phyloP scores from a whole-genome alignment of 192 early-diverging fungal species.

The Coemansia sp. region DNA sequence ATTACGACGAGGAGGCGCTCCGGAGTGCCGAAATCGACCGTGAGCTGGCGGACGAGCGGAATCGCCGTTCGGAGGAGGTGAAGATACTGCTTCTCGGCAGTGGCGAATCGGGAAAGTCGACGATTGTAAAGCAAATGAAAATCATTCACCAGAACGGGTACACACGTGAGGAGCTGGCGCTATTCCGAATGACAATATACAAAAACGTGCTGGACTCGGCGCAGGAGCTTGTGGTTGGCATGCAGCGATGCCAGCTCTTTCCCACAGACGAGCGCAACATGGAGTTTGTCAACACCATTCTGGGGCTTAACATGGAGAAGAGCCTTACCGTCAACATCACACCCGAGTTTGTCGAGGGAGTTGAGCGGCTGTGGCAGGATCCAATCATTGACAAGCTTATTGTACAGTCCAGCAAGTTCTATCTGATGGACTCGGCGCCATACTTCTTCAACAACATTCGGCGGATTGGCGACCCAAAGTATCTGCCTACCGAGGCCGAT shows the following conservation, averaged over 20 bases:
- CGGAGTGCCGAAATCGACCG: constrained; percentile 61
- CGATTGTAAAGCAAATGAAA: constrained; percentile 97
- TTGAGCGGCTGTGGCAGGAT: constrained; percentile 75
- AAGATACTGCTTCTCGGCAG: constrained; percentile 67
- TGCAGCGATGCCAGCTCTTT: constrained; percentile 64
- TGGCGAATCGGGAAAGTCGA: constrained; percentile 94
- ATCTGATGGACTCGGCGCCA: constrained; percentile 88
- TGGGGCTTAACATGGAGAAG: constrained; percentile 54
- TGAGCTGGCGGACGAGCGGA: constrained; percentile 57
- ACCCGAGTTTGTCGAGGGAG: constrained; percentile 66
- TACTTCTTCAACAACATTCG: constrained; percentile 93
- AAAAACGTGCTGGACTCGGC: constrained; percentile 86
- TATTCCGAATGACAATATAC: constrained; percentile 77
- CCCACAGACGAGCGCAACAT: constrained; percentile 58
- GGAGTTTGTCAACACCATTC: constrained; percentile 39
- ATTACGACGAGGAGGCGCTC: constrained; percentile 51
- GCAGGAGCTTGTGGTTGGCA: constrained; percentile 71
- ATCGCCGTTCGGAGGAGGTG: constrained; percentile 56
- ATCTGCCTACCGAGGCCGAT: constrained; percentile 90
- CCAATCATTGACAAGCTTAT: constrained; percentile 63
- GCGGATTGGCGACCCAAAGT: constrained; percentile 79
- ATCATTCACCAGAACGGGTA: constrained; percentile 94
- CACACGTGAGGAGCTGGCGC: constrained; percentile 72
- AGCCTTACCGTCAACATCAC: constrained; percentile 63
- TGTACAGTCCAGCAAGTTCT: constrained; percentile 78